A percentile compares a stretch with the other conserved stretches of the same genome.
These are phyloP conservation scores for Camelina laxa DNA, from an alignment of 345 rosid species.

Conservation along the genomic window DNA sequence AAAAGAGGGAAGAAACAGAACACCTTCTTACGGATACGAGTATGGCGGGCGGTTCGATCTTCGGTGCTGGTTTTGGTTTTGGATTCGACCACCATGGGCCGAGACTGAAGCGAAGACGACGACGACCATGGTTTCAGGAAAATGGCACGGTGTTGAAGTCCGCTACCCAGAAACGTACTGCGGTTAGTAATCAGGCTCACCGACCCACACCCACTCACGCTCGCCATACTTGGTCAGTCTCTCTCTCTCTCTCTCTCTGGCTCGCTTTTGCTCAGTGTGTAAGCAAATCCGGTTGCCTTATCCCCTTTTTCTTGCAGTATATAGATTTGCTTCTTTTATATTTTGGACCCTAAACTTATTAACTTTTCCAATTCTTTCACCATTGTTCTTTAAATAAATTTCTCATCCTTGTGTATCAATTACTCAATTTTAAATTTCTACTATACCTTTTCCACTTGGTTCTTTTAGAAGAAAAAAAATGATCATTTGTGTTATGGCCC, in stretches of 20 bases:
- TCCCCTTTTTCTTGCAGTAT: conserved; percentile 30
- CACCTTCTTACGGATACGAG: conserved; percentile 95
- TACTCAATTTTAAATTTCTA: too few species aligned
- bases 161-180: conserved; percentile 40
- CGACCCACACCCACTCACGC: conserved; percentile 44
- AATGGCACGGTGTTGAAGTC: conserved; percentile 42
- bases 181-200: conserved; percentile 39
- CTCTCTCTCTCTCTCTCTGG: neutral
- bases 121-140: conserved; percentile 41
- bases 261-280: neutral
- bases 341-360: neutral
- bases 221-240: conserved; percentile 28
- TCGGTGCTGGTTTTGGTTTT: conserved; percentile 67
- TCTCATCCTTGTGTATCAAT: neutral
- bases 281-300: conserved; percentile 37
- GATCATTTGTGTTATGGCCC: too few species aligned
- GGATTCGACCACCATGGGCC: conserved; percentile 56
- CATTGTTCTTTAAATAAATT: neutral
- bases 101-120: conserved; percentile 35
- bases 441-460: too few species aligned
- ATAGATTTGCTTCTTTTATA: conserved; percentile 27
- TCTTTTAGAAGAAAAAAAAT: too few species aligned
- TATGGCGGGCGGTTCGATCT: conserved; percentile 83
- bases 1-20: neutral
- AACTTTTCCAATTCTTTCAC: neutral